Evolutionary conservation across 2,329 filamentous ascomycete genomes (phyloP).

Genomic region (Alternaria gansuensis): DNA sequence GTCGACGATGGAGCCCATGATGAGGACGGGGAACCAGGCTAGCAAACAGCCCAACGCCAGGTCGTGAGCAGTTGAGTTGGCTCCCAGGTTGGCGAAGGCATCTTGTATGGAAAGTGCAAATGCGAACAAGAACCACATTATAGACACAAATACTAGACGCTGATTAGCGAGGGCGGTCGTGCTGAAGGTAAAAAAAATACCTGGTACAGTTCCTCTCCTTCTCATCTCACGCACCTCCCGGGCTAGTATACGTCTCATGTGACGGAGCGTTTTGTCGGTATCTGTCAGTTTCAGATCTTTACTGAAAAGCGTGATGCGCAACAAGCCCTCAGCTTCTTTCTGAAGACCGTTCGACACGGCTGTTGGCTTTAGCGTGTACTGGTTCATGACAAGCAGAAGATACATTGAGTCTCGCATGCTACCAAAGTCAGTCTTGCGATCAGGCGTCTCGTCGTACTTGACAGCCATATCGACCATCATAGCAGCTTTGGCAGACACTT

Average conservation of each 20-base stretch:
- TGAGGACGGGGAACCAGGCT: conserved; percentile 58
- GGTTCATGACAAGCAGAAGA: conserved; percentile 57
- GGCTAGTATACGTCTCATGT: conserved; percentile 51
- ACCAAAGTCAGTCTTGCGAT: conserved; percentile 46
- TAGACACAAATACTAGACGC: conserved; percentile 51
- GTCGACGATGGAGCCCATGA: conserved; percentile 58
- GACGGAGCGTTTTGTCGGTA: conserved; percentile 41
- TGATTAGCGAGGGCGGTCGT: conserved; percentile 1
- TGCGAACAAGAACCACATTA: conserved; percentile 56
- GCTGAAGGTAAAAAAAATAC: conserved; percentile 6
- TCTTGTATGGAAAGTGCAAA: conserved; percentile 51
- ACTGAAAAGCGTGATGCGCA: conserved; percentile 55
- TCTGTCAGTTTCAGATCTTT: conserved; percentile 48
- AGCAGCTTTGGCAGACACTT: conserved; percentile 52
- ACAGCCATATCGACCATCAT: conserved; percentile 54
- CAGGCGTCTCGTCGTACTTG: conserved; percentile 41
- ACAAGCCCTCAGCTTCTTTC: conserved; percentile 52
- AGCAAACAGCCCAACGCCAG: conserved; percentile 57
- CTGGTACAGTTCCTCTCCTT: conserved; percentile 53
- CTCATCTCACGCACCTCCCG: conserved; percentile 54
- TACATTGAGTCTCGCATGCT: conserved; percentile 57
- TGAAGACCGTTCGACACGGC: conserved; percentile 16
- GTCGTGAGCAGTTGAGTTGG: conserved; percentile 56
- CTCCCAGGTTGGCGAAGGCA: conserved; percentile 50
- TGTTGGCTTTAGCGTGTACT: conserved; percentile 54